These are phyloP conservation scores for Phytophthora foliorum DNA, from an alignment of 352 stramenopile species.

Conservation along the genomic window DNA sequence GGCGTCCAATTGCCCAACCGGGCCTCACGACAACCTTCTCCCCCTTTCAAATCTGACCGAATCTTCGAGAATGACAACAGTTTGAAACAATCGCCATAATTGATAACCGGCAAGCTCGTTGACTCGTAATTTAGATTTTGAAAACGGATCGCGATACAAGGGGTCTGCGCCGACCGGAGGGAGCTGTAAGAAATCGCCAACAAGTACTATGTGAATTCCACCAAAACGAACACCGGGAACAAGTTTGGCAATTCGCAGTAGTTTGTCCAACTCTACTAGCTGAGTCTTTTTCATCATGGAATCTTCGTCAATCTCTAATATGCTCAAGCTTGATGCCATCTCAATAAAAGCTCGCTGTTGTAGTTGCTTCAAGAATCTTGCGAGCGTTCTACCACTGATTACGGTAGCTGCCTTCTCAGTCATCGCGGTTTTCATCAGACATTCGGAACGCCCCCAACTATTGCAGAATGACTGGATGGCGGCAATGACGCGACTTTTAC, in stretches of 20 bases:
- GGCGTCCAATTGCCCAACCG: background rate
- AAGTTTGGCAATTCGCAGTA: background rate
- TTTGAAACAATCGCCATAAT: slow-evolving; percentile 1
- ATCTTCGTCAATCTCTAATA: background rate
- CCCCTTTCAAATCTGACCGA: slow-evolving; percentile 5
- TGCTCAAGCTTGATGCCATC: background rate
- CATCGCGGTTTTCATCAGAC: background rate
- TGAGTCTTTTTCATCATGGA: slow-evolving; percentile 8
- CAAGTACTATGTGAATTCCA: slow-evolving; percentile 7
- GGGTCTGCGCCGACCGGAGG: background rate
- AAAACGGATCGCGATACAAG: background rate
- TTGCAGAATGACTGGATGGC: slow-evolving; percentile 2
- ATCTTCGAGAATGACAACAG: slow-evolving; percentile 3
- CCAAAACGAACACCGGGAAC: slow-evolving; percentile 1
- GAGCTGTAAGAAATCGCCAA: slow-evolving; percentile 8
- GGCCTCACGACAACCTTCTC: background rate
- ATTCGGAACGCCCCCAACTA: background rate
- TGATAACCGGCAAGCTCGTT: background rate
- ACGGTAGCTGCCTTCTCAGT: too few species aligned
- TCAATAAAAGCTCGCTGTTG: background rate
- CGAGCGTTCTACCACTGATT: background rate
- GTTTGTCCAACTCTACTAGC: background rate
- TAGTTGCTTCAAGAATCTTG: background rate
- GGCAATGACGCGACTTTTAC: background rate
- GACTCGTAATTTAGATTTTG: background rate